These are phyloP conservation scores for Penicillium sp. DNA, from an alignment of 2,329 filamentous ascomycete genomes.

Conservation along the genomic window DNA sequence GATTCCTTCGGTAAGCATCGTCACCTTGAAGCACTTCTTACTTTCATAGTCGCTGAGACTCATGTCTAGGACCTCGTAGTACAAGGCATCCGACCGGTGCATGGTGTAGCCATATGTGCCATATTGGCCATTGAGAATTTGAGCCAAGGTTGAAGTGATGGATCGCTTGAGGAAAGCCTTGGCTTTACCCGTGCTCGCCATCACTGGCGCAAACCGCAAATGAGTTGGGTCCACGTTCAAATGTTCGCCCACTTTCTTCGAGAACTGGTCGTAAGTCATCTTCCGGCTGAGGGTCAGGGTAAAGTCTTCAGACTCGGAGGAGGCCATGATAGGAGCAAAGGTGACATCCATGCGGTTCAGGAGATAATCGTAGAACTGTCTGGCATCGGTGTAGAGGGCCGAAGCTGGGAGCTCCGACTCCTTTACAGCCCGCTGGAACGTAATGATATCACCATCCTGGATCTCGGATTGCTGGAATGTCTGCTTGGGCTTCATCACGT, in stretches of 20 bases:
- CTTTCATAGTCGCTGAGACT: constrained; percentile 90
- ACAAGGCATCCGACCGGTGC: constrained; percentile 75
- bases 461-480: constrained; percentile 89
- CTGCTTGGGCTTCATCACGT: constrained; percentile 86
- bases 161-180: constrained; percentile 75
- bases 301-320: constrained; percentile 63
- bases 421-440: constrained; percentile 71
- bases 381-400: constrained; percentile 64
- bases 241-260: constrained; percentile 76
- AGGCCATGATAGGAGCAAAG: constrained; percentile 65
- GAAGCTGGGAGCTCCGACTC: constrained; percentile 40
- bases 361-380: constrained; percentile 90
- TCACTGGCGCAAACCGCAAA: constrained; percentile 86
- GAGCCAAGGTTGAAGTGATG: constrained; percentile 68
- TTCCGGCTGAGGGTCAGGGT: constrained; percentile 79
- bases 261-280: constrained; percentile 83
- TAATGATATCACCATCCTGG: constrained; percentile 95
- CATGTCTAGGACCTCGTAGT: constrained; percentile 92
- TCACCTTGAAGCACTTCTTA: constrained; percentile 82
- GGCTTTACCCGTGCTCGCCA: constrained; percentile 71
- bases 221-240: constrained; percentile 79
- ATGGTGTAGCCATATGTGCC: constrained; percentile 66
- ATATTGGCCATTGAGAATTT: constrained; percentile 75
- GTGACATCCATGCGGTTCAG: constrained; percentile 76
- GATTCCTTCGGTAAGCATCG: constrained; percentile 84